Conservation (phyloP, 768 basidiomycete species). For the Boletus reticuloceps region DNA sequence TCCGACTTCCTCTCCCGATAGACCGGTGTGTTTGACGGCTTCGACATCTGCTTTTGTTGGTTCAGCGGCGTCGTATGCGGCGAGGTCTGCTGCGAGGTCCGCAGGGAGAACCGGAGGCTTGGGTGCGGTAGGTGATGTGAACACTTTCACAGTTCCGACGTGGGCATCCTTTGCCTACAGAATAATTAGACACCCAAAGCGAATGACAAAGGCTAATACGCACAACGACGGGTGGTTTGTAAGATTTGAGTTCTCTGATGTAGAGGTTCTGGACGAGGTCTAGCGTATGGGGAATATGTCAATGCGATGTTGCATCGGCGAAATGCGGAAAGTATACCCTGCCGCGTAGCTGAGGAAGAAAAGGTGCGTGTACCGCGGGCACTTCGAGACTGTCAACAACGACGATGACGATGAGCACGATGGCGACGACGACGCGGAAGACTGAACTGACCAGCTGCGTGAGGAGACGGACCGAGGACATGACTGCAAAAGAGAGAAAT, state of each 20-base stretch:
- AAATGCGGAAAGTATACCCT: slow-evolving; percentile 47
- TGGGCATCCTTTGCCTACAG: slow-evolving; percentile 85
- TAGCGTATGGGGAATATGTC: slow-evolving; percentile 30
- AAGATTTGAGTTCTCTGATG: slow-evolving; percentile 82
- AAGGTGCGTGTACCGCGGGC: slow-evolving; percentile 57
- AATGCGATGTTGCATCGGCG: slow-evolving; percentile 18
- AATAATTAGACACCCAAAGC: background rate
- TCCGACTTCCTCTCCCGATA: slow-evolving; percentile 22
- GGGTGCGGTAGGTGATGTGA: slow-evolving; percentile 72
- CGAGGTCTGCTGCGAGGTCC: slow-evolving; percentile 85
- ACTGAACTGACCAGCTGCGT: slow-evolving; percentile 44
- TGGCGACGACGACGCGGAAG: background rate
- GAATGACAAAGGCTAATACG: slow-evolving; percentile 29
- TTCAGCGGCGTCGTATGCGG: slow-evolving; percentile 81
- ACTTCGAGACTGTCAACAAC: slow-evolving; percentile 33
- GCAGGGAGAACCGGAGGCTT: slow-evolving; percentile 71
- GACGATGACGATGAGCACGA: slow-evolving; percentile 8
- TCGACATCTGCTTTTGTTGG: slow-evolving; percentile 53
- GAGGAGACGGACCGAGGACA: slow-evolving; percentile 58
- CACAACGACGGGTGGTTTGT: slow-evolving; percentile 76
- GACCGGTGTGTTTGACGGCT: slow-evolving; percentile 28
- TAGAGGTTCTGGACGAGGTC: slow-evolving; percentile 94
- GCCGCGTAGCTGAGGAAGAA: slow-evolving; percentile 59
- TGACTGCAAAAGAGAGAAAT: slow-evolving; percentile 46
- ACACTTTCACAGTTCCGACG: slow-evolving; percentile 82